phyloP scores from a whole-genome alignment of 805 yeast species.

The Zygoascus flipseniorum region DNA sequence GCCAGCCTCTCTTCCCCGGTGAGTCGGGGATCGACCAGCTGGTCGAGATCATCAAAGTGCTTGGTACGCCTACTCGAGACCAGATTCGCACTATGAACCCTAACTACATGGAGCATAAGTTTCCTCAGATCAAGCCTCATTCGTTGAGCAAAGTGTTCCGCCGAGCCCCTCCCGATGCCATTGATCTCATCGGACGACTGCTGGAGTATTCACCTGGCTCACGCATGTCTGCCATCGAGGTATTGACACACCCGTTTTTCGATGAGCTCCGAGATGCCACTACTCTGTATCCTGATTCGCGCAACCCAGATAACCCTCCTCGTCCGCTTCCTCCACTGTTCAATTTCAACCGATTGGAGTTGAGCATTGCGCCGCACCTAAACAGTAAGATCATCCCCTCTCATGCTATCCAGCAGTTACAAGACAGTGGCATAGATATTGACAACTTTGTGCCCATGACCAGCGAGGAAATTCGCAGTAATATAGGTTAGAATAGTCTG shows the following conservation, averaged over 20 bases:
- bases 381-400: slow-evolving; percentile 32
- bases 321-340: slow-evolving; percentile 67
- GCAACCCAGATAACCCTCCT: slow-evolving; percentile 52
- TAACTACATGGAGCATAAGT: slow-evolving; percentile 93
- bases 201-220: slow-evolving; percentile 85
- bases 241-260: slow-evolving; percentile 82
- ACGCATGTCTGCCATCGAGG: slow-evolving; percentile 72
- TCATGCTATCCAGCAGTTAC: slow-evolving; percentile 35
- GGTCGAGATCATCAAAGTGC: slow-evolving; percentile 89
- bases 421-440: slow-evolving; percentile 32
- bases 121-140: slow-evolving; percentile 53
- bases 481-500: not conserved
- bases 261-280: slow-evolving; percentile 64
- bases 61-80: slow-evolving; percentile 91
- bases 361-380: slow-evolving; percentile 34
- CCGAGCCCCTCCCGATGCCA: slow-evolving; percentile 75
- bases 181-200: slow-evolving; percentile 72
- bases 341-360: slow-evolving; percentile 67
- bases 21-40: slow-evolving; percentile 96
- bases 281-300: slow-evolving; percentile 34
- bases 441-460: slow-evolving; percentile 51
- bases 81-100: slow-evolving; percentile 94
- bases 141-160: slow-evolving; percentile 59
- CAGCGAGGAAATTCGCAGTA: slow-evolving; percentile 21
- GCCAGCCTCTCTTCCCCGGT: slow-evolving; percentile 97